phyloP scores from a whole-genome alignment of 164 flowering plant genomes.

The Macadamia integrifolia region DNA sequence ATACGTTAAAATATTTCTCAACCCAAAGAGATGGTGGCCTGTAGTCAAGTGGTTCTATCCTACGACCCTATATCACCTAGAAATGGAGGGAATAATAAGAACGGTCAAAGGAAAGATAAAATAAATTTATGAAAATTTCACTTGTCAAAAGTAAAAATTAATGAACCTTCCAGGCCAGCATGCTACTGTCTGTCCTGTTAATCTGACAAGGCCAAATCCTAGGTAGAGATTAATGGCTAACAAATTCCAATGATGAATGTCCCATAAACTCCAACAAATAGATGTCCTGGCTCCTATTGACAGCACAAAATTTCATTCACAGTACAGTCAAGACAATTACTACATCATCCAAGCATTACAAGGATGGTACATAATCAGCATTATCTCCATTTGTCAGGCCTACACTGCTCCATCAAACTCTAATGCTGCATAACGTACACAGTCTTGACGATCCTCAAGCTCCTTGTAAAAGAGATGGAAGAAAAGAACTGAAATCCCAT shows the following conservation, averaged over 20 bases:
- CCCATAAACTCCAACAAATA: neutral
- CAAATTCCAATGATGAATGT: neutral
- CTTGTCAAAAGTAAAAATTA: too few relatives aligned
- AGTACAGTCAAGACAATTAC: neutral
- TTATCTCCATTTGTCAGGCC: neutral
- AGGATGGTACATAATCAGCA: neutral
- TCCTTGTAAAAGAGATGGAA: neutral
- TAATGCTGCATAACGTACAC: neutral
- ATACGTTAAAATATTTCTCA: neutral
- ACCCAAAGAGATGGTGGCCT: neutral
- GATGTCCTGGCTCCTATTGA: neutral
- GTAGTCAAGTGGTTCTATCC: neutral
- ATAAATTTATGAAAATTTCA: neutral
- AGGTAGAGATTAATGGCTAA: neutral
- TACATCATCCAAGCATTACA: neutral
- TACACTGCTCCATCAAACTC: neutral
- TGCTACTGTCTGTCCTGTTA: neutral
- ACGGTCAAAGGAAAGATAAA: neutral
- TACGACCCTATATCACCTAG: too few relatives aligned
- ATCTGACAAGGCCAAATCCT: neutral
- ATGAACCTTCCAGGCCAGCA: neutral
- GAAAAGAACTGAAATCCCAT: neutral
- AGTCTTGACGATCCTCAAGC: neutral
- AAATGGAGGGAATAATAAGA: too few relatives aligned
- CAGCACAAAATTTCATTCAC: neutral